Percentiles rank a stretch among this genome's conserved stretches.
Conservation (phyloP, 768 basidiomycete species). For the Rhizopogon vesiculosus region DNA sequence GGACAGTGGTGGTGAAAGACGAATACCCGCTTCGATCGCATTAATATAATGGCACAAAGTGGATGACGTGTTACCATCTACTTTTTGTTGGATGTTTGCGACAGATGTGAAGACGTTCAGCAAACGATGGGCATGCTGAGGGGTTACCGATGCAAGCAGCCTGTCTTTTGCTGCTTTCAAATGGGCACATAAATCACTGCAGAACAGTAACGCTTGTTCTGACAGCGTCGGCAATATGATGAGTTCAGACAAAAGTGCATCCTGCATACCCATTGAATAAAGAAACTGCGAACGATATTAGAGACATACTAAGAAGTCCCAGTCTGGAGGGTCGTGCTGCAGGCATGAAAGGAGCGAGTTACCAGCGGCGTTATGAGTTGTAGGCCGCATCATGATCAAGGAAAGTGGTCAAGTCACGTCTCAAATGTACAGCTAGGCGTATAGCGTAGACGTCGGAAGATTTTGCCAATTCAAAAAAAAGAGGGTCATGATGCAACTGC, state of each 20-base stretch:
- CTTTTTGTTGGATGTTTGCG: constrained; percentile 31
- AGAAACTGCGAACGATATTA: neutral
- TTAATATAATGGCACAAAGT: constrained; percentile 35
- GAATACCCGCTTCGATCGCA: constrained; percentile 30
- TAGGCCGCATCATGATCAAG: neutral
- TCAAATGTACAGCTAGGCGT: neutral
- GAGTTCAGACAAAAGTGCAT: neutral
- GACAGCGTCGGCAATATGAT: constrained; percentile 10
- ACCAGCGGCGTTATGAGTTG: neutral
- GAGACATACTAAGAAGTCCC: constrained; percentile 25
- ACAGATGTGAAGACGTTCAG: constrained; percentile 41
- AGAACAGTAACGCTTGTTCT: constrained; percentile 26
- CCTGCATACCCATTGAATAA: neutral
- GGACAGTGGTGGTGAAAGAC: neutral
- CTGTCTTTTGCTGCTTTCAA: constrained; percentile 22
- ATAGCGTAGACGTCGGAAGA: neutral
- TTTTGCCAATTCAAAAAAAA: constrained; percentile 6
- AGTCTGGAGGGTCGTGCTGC: constrained; percentile 21
- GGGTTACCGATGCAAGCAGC: constrained; percentile 17
- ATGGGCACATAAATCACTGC: constrained; percentile 27
- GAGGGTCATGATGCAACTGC: constrained; percentile 16
- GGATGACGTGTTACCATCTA: constrained; percentile 20
- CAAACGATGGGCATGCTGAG: constrained; percentile 34
- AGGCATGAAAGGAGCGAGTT: constrained; percentile 13
- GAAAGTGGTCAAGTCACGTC: neutral